Evolutionary conservation across 805 yeast species (phyloP).

Genomic region (Metschnikowia proteae): DNA sequence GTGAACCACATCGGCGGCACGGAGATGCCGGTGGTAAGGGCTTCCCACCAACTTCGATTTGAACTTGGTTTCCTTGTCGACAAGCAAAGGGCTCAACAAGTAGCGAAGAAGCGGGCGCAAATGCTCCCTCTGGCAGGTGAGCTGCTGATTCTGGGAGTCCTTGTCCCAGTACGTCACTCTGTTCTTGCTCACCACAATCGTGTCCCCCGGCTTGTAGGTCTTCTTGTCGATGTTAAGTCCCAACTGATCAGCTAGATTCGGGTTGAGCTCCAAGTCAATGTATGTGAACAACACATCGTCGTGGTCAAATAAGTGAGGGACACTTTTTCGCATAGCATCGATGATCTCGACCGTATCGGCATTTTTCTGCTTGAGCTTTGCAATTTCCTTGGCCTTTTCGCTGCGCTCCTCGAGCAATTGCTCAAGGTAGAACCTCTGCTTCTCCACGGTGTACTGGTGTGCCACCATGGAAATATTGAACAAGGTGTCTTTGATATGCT

Average conservation of each 20-base stretch:
- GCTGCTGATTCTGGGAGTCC: conserved; percentile 33
- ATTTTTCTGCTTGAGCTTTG: conserved; percentile 39
- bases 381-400: conserved; percentile 43
- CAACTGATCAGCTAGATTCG: conserved; percentile 22
- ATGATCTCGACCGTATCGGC: conserved; percentile 44
- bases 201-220: conserved; percentile 50
- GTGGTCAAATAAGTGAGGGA: conserved; percentile 46
- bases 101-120: conserved; percentile 36
- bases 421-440: conserved; percentile 40
- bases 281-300: conserved; percentile 45
- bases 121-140: conserved; percentile 33
- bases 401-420: conserved; percentile 24
- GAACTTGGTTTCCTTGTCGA: conserved; percentile 13
- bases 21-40: conserved; percentile 38
- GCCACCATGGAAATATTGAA: conserved; percentile 42
- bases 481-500: conserved; percentile 30
- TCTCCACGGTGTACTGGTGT: conserved; percentile 46
- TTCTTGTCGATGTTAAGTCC: conserved; percentile 39
- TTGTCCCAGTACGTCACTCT: conserved; percentile 30
- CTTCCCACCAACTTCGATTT: conserved; percentile 36
- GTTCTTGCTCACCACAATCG: conserved; percentile 49
- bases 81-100: conserved; percentile 33
- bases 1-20: conserved; percentile 44
- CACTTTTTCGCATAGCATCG: conserved; percentile 45
- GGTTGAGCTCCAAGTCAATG: conserved; percentile 45